A percentile compares a stretch with the other conserved stretches of the same genome.
These are phyloP conservation scores for Ramaria sp. DNA, from an alignment of 768 basidiomycete species.

Conservation along the genomic window DNA sequence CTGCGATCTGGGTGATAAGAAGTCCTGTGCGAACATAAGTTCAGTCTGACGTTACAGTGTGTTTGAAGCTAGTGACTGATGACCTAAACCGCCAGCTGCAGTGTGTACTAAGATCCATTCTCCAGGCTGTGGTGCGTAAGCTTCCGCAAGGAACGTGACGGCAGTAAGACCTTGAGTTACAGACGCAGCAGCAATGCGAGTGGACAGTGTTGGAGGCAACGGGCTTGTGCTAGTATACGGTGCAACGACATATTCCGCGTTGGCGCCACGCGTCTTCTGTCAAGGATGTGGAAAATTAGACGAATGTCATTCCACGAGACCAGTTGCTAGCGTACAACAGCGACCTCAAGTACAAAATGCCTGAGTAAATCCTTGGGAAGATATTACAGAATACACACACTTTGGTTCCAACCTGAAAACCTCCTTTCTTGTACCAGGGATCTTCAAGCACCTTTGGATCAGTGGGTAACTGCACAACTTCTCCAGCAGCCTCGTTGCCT, in stretches of 20 bases:
- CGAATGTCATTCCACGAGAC: neutral
- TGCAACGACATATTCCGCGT: constrained; percentile 62
- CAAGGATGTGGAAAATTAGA: neutral
- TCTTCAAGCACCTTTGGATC: constrained; percentile 49
- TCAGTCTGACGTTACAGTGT: neutral
- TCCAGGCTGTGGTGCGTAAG: constrained; percentile 70
- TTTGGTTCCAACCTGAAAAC: constrained; percentile 55
- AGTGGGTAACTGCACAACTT: constrained; percentile 62
- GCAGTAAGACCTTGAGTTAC: constrained; percentile 73
- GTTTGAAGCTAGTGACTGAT: constrained; percentile 11
- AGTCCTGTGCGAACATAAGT: constrained; percentile 23
- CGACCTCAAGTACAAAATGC: neutral
- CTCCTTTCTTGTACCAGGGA: constrained; percentile 50
- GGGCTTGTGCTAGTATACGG: constrained; percentile 52
- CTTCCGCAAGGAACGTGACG: constrained; percentile 67
- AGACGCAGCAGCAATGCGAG: constrained; percentile 53
- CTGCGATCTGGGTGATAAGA: constrained; percentile 56
- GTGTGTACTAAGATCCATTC: constrained; percentile 83
- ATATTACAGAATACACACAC: constrained; percentile 36
- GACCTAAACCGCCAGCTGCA: constrained; percentile 78
- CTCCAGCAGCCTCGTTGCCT: constrained; percentile 74
- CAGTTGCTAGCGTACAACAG: neutral
- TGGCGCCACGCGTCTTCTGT: constrained; percentile 19
- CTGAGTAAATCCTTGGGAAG: neutral
- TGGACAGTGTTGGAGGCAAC: constrained; percentile 52